Base-by-base conservation (phyloP, 805 yeast genomes). In the Metschnikowia arizonensis region DNA sequence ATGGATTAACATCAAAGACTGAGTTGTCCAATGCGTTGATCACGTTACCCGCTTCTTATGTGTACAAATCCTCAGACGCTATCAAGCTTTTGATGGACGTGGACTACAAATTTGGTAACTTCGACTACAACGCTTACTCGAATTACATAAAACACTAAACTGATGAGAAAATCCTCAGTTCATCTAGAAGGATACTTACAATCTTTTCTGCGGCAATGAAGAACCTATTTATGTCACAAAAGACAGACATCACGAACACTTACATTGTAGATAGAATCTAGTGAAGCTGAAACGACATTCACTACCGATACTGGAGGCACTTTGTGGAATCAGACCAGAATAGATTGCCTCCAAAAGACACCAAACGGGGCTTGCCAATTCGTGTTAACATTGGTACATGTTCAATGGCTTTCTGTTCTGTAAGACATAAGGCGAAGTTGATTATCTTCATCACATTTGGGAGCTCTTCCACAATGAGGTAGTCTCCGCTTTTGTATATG, bases 71-170 rank as follows among this genome's bases (percentile, higher is more conserved):
- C 33, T 79, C 78, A 55, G 83, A 81, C 60, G 72, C 81, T 9
- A 74, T 82, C 25, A 79, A 78, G 59, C 72, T 79, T 48, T 78
- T 81, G 54, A 75, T 79, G 54, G 86, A 81, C 55, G 66, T 81
- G 50, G 85, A 81, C 59, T 77, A 76, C 60, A 79, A 77, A 57
- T 81, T 81, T 58, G 75, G 80, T 28, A 71, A 71, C 54, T 81
- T 81, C 63, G 72, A 78, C 58, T 67, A 67, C 54, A 64, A 65
- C 26, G 74, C 78, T 33, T 81, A 81, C 55, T 50, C 57, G 48
- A 67, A 59, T 46, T 71, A 58, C 49, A 58, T 67, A 48, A 58
- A 56, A 46, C 60, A 58, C 34, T 49, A 49, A 37, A 28, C 40
- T 18, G 32, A 30, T 17, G 26, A 28, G 21, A 9, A 37, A n/a